Conservation (phyloP, 257 asterid genomes). For the Nemophila menziesii region DNA sequence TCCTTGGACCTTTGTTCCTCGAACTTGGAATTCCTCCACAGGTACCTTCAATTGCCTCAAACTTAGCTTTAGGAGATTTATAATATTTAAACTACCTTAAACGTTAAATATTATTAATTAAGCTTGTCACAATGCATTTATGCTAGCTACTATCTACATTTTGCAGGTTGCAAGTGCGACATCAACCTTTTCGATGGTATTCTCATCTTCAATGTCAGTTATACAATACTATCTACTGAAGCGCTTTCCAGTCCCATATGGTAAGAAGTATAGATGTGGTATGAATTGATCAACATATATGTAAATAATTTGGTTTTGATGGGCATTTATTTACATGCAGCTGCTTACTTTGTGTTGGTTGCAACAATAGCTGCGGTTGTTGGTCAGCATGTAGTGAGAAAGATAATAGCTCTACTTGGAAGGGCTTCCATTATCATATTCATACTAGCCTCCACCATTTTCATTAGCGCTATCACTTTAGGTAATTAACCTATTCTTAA, state of each 20-base stretch:
- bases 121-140: no score
- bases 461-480: constrained; percentile 27
- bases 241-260: constrained; percentile 30
- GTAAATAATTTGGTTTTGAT: not conserved
- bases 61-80: no score
- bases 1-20: constrained; percentile 26
- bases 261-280: constrained; percentile 3
- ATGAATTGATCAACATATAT: not conserved
- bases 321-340: constrained; percentile 7
- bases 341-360: constrained; percentile 19
- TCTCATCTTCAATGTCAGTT: constrained; percentile 32
- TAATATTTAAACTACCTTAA: no score
- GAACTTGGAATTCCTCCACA: constrained; percentile 34
- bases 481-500: constrained; percentile 10
- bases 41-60: constrained; percentile 5
- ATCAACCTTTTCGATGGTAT: constrained; percentile 31
- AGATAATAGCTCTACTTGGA: constrained; percentile 21
- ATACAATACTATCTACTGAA: constrained; percentile 25
- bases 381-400: constrained; percentile 27
- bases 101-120: no score
- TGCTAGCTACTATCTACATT: no score
- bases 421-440: constrained; percentile 30
- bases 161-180: constrained; percentile 32
- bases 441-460: constrained; percentile 26
- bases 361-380: constrained; percentile 32